Percentiles rank a stretch among this genome's conserved stretches.
Evolutionary conservation across 306 rosid genomes (phyloP).

Genomic region (Vigna hirtella): DNA sequence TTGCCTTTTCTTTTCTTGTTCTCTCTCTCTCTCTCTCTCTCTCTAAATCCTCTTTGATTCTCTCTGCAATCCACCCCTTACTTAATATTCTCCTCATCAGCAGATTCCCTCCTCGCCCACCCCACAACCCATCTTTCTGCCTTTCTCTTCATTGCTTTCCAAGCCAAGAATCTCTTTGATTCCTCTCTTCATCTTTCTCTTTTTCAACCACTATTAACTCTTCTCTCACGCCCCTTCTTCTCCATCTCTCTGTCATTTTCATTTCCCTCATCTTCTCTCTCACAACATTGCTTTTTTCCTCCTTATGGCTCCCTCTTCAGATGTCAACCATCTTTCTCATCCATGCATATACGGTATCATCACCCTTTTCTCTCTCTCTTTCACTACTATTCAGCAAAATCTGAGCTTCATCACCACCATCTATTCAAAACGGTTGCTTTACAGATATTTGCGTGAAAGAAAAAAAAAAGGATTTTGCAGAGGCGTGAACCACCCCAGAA

Average conservation of each 20-base stretch:
- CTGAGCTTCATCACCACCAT: not conserved
- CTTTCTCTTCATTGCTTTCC: conserved; percentile 77
- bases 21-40: conserved; percentile 44
- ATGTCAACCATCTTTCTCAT: conserved; percentile 78
- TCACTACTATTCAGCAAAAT: conserved; percentile 1
- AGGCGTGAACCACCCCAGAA: conserved; percentile 22
- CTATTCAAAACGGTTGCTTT: conserved; percentile 23
- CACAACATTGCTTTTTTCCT: conserved; percentile 18
- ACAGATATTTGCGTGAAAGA: conserved; percentile 13
- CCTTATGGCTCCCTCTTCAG: conserved; percentile 72
- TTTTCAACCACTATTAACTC: conserved; percentile 64
- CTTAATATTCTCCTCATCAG: conserved; percentile 70
- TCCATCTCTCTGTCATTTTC: conserved; percentile 56
- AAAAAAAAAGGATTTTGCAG: conserved; percentile 6
- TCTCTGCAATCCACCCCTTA: conserved; percentile 59
- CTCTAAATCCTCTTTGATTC: conserved; percentile 55
- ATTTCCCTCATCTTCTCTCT: conserved; percentile 32
- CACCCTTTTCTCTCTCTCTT: not conserved
- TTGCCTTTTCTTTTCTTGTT: not conserved
- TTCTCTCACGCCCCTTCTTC: conserved; percentile 56
- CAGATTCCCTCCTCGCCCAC: conserved; percentile 67
- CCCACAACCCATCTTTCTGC: conserved; percentile 52
- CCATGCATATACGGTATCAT: conserved; percentile 84
- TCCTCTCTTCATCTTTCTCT: conserved; percentile 52
- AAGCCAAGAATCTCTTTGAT: conserved; percentile 96